Evolutionary conservation across 257 asterid species (phyloP), one percentile per base, ranked within the genome.

Genomic region (Misopates orontium): DNA sequence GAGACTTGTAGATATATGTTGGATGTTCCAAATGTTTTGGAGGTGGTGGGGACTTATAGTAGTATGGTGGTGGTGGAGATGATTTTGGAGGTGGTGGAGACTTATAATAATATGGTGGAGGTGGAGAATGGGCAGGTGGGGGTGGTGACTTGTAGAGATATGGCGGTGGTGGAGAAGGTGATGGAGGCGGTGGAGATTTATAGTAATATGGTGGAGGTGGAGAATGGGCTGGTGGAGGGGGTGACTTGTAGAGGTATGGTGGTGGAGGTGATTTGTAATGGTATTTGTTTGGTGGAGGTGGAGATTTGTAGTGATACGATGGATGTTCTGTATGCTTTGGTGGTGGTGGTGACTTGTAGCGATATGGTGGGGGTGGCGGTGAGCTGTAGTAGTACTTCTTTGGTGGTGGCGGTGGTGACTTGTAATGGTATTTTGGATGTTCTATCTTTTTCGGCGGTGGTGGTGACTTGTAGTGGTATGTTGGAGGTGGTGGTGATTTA

Each of bases 401-500:
- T n/a, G n/a, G n/a, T n/a, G n/a, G n/a, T n/a, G n/a, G n/a, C n/a
- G n/a, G n/a, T n/a, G n/a, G n/a, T n/a, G n/a, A n/a, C n/a, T n/a
- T n/a, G n/a, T n/a, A n/a, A n/a, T n/a, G 1, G 39, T 61, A 61
- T 11, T 22, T 22, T 15, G 61, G 61, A 25, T 55, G 61, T 10
- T 57, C 48, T 3, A 17, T 8, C 10, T 60, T 6, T 3, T 39
- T 15, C 0, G 66, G 53, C 8, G 68, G 68, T 45, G 69, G 67
- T 41, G 67, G 67, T 22, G 67, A 62, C 8, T 45, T 62, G 55
- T 62, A 62, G 8, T 24, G 10, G 1, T 45, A 22, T 42, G 49
- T 1, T 20, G 45, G 31, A 1, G 71, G 65, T 12, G 72, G 65
- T 16, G 72, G 71, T 4, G 75, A 70, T 11, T 10, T 41, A 28